phyloP scores from a whole-genome alignment of 805 yeast species.

The Schwanniomyces pseudopolymorphus region DNA sequence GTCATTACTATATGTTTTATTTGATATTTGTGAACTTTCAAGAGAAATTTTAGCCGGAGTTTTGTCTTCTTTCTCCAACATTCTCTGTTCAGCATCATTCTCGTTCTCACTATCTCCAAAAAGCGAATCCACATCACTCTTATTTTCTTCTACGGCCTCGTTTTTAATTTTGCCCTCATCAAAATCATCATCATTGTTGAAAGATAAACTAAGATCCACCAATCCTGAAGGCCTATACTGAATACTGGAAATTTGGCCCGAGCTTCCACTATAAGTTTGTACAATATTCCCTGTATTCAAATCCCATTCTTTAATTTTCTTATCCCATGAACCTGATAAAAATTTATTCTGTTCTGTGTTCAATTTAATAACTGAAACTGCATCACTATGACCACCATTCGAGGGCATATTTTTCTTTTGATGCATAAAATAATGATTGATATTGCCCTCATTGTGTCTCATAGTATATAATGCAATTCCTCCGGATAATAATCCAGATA shows the following conservation, averaged over 20 bases:
- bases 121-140: constrained; percentile 45
- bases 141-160: constrained; percentile 9
- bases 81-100: constrained; percentile 10
- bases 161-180: constrained; percentile 13
- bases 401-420: constrained; percentile 26
- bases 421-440: constrained; percentile 67
- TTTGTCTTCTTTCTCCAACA: constrained; percentile 13
- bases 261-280: constrained; percentile 50
- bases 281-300: constrained; percentile 63
- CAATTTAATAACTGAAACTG: constrained; percentile 71
- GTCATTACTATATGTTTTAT: constrained; percentile 32
- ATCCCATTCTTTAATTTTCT: constrained; percentile 79
- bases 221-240: constrained; percentile 67
- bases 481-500: constrained; percentile 80
- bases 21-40: constrained; percentile 13
- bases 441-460: constrained; percentile 77
- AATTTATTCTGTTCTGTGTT: constrained; percentile 62
- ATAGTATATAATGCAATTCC: constrained; percentile 85
- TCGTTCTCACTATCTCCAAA: constrained; percentile 48
- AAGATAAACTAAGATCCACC: constrained; percentile 37
- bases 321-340: constrained; percentile 91
- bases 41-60: constrained; percentile 9
- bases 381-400: constrained; percentile 56
- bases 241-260: constrained; percentile 79
- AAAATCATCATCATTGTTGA: constrained; percentile 13